These are phyloP conservation scores for Diaporthe citriasiana DNA, from an alignment of 2,329 filamentous ascomycete species.

Conservation along the genomic window DNA sequence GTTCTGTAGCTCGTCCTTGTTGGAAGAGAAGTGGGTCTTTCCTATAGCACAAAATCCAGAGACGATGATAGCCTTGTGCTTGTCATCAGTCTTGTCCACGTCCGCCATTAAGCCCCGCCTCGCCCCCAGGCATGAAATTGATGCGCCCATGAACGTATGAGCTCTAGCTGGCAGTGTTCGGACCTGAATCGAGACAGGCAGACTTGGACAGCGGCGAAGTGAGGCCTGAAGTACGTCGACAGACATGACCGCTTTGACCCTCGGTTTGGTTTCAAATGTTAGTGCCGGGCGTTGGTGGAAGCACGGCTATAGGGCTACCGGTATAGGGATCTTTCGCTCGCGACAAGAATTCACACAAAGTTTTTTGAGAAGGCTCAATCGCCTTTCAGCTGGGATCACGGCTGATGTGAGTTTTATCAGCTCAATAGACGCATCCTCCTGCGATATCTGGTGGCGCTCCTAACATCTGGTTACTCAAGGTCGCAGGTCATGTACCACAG, in stretches of 20 bases:
- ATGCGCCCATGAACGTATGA: conserved; percentile 14
- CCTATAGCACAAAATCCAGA: conserved; percentile 38
- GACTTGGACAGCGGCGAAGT: neutral
- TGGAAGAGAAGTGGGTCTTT: conserved; percentile 30
- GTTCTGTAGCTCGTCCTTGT: neutral
- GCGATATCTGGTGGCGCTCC: conserved; percentile 9
- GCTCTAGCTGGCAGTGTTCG: neutral
- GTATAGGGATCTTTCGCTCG: neutral
- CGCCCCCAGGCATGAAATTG: neutral
- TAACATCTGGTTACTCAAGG: neutral
- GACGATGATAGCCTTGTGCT: conserved; percentile 28
- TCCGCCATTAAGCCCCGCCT: neutral
- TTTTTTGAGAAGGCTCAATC: neutral
- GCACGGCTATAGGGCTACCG: too few species aligned
- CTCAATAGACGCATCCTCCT: neutral
- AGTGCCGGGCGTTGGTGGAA: neutral
- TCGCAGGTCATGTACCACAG: neutral
- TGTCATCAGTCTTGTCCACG: neutral
- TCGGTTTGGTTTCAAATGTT: neutral
- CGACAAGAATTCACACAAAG: neutral
- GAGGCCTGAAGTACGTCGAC: neutral
- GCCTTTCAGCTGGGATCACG: neutral
- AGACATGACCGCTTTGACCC: conserved; percentile 17
- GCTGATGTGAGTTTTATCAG: neutral
- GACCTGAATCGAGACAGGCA: neutral